phyloP scores from a whole-genome alignment of 2,329 filamentous ascomycete genomes.

The Ascochyta pisi region DNA sequence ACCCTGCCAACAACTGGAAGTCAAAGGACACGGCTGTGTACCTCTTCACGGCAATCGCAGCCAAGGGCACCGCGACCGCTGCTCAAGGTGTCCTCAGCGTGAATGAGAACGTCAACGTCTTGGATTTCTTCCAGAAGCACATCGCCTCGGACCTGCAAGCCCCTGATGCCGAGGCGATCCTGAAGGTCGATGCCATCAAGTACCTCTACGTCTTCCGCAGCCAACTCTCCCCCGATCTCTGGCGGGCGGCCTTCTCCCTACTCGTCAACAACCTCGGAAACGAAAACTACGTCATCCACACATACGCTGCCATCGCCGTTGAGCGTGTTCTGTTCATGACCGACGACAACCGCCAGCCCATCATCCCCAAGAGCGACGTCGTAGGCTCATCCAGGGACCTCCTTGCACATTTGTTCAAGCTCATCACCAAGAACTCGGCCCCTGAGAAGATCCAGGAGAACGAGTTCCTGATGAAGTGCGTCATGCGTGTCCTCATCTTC shows the following conservation, averaged over 20 bases:
- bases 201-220: conserved; percentile 97
- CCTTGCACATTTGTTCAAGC: conserved; percentile 84
- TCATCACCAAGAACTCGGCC: conserved; percentile 84
- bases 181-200: conserved; percentile 98
- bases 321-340: conserved; percentile 88
- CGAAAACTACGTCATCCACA: conserved; percentile 94
- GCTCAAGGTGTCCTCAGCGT: conserved; percentile 90
- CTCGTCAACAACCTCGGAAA: conserved; percentile 91
- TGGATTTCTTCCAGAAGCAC: conserved; percentile 93
- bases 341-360: conserved; percentile 74
- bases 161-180: conserved; percentile 76
- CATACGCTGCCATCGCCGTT: conserved; percentile 95
- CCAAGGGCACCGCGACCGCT: conserved; percentile 86
- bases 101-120: conserved; percentile 80
- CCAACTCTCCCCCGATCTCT: conserved; percentile 89
- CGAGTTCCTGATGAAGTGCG: conserved; percentile 97
- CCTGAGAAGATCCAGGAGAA: conserved; percentile 98
- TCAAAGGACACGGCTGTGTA: conserved; percentile 98
- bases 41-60: conserved; percentile 91
- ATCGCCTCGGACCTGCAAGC: conserved; percentile 86
- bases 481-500: conserved; percentile 96
- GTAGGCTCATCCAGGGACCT: conserved; percentile 84
- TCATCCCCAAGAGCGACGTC: conserved; percentile 82
- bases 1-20: conserved; percentile 78
- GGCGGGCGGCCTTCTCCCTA: conserved; percentile 86